Evolutionary conservation across 306 rosid species (phyloP).

Genomic region (Cucurbita ficifolia): DNA sequence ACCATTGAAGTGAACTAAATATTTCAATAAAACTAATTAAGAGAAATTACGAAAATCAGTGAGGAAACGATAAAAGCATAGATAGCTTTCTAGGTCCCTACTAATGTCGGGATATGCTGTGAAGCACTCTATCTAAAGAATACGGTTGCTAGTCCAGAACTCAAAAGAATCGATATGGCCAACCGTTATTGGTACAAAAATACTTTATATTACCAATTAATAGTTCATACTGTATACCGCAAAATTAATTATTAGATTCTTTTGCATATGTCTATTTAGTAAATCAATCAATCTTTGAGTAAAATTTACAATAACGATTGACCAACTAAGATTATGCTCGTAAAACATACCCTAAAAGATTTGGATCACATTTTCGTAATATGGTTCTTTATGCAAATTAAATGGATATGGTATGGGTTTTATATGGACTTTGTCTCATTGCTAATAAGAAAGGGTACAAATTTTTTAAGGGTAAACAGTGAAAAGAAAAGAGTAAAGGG

Average conservation of each 20-base stretch:
- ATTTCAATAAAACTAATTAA: too few species aligned
- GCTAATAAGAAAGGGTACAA: background rate
- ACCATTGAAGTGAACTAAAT: too few species aligned
- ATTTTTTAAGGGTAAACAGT: background rate
- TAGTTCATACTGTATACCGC: background rate
- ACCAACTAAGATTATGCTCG: background rate
- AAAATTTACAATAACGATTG: background rate
- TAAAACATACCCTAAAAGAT: background rate
- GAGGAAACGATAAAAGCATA: background rate
- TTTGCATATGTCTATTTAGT: background rate
- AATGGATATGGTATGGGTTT: background rate
- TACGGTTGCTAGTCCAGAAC: background rate
- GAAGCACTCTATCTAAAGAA: constrained; percentile 11
- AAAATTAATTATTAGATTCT: too few species aligned
- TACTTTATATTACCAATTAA: background rate
- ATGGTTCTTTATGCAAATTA: background rate
- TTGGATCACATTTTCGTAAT: background rate
- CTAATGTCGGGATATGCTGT: background rate
- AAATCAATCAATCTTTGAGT: too few species aligned
- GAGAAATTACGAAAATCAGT: background rate
- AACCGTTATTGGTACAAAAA: background rate
- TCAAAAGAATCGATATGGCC: background rate
- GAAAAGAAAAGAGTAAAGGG: background rate
- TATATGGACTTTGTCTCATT: background rate
- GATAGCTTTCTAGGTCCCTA: constrained; percentile 4